These are phyloP conservation scores for Ophiostoma sp. DNA, from an alignment of 2,329 filamentous ascomycete genomes.

Conservation along the genomic window DNA sequence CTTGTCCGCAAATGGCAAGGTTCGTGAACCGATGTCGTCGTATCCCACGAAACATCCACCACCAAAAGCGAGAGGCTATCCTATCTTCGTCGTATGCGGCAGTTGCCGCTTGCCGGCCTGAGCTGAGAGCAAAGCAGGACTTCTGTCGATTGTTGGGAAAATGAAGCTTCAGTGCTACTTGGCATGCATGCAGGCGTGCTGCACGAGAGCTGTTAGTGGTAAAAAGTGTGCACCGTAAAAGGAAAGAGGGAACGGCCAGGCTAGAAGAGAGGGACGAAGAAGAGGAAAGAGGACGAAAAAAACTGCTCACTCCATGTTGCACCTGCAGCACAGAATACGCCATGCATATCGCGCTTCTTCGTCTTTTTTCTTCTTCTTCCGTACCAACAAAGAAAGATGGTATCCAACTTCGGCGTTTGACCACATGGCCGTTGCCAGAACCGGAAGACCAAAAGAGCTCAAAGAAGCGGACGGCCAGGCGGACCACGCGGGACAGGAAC, in stretches of 20 bases:
- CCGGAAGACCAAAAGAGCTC: neutral
- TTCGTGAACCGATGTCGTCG: neutral
- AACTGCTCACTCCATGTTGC: neutral
- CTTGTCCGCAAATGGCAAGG: slow-evolving; percentile 8
- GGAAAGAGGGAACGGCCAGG: neutral
- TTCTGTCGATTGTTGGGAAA: neutral
- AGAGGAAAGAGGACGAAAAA: neutral
- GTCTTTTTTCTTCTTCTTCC: neutral
- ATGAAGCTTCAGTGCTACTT: slow-evolving; percentile 1
- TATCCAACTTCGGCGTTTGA: neutral
- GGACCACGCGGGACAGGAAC: neutral
- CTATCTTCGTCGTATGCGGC: neutral
- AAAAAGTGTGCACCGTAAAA: neutral
- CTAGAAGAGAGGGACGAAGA: neutral
- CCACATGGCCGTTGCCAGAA: neutral
- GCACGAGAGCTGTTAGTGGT: neutral
- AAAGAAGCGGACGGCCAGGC: neutral
- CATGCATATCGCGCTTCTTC: neutral
- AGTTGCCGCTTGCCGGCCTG: neutral
- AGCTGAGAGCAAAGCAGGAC: neutral
- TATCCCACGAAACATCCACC: neutral
- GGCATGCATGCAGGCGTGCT: neutral
- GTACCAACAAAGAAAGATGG: neutral
- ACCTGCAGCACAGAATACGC: neutral
- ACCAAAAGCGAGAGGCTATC: neutral